Evolutionary conservation across 805 yeast genomes (phyloP), one percentile per base, ranked within the genome.

Genomic region (Starmerella asiatica): DNA sequence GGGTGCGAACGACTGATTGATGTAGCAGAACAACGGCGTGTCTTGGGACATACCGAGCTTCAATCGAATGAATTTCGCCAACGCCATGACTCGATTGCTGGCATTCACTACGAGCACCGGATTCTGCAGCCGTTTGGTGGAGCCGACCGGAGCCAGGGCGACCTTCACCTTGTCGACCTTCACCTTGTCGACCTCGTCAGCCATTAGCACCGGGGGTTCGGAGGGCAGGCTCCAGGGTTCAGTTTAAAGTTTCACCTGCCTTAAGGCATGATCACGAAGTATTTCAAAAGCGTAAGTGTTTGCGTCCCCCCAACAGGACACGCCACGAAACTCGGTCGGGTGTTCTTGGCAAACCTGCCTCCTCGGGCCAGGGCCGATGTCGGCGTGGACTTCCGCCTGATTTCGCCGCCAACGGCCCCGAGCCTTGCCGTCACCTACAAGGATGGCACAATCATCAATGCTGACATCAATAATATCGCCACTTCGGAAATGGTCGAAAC

Each of bases 301-400:
- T 75, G 68, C 54, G 83, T 86, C 32, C 54, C 52, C 17, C 39
- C 47, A 3, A 40, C 34, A 16, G 49, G 50, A 29, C 46, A 38
- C 29, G 36, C 47, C 63, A 91, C 85, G 32, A 80, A 78, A 58
- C 66, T 80, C 5, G 85, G 93, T 4, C 73, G 97, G 52, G 64
- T 80, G 7, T 77, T 86, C 52, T 68, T 86, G 34, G 69, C 91
- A 9, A 70, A 82, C 38, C 72, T 86, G 32, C 96, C 96, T 9
- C 84, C 91, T 5, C 64, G 75, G 23, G 65, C 76, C 52, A 76
- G 79, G 52, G 65, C 70, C 30, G 56, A 68, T 7, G 75, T 86
- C 40, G 58, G 66, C n/a, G 63, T 86, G 2, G 75, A 77, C 46
- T 71, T 71, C 51, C 76, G 78, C 53, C 69, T 84, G 20, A 64